These are phyloP conservation scores for Chondrus crispus DNA, from an alignment of 23 red algal species.

Conservation along the genomic window DNA sequence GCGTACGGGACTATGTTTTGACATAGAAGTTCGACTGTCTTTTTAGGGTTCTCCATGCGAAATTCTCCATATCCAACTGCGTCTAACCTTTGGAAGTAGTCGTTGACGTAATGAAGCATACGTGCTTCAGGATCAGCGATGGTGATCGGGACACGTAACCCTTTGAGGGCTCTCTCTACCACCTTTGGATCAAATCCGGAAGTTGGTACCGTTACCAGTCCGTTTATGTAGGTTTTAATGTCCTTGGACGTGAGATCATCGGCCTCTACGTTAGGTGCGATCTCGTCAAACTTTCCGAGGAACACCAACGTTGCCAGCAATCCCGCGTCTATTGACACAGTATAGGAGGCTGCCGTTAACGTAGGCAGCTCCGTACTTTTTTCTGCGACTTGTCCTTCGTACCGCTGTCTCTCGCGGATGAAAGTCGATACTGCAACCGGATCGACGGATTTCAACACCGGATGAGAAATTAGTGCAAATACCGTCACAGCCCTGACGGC, in stretches of 20 bases:
- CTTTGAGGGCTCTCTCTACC: neutral
- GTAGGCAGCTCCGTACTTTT: neutral
- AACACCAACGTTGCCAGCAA: constrained; percentile 20
- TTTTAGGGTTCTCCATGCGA: neutral
- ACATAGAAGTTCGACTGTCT: neutral
- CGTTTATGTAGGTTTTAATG: neutral
- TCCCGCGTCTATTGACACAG: neutral
- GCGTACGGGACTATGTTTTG: neutral
- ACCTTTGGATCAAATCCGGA: neutral
- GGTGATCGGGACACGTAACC: neutral
- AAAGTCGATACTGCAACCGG: neutral
- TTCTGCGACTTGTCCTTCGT: neutral
- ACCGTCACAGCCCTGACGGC: neutral
- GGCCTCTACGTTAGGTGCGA: neutral
- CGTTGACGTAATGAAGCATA: neutral
- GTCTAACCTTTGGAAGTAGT: neutral
- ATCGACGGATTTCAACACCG: neutral
- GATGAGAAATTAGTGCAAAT: neutral
- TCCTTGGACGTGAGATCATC: neutral
- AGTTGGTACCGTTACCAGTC: neutral
- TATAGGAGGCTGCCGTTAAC: neutral
- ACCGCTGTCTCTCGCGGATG: neutral
- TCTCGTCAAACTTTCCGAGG: constrained; percentile 9
- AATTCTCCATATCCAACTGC: neutral
- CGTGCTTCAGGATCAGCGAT: neutral